Evolutionary conservation across 331 rosid genomes (phyloP).

Genomic region (Malus hybrid): DNA sequence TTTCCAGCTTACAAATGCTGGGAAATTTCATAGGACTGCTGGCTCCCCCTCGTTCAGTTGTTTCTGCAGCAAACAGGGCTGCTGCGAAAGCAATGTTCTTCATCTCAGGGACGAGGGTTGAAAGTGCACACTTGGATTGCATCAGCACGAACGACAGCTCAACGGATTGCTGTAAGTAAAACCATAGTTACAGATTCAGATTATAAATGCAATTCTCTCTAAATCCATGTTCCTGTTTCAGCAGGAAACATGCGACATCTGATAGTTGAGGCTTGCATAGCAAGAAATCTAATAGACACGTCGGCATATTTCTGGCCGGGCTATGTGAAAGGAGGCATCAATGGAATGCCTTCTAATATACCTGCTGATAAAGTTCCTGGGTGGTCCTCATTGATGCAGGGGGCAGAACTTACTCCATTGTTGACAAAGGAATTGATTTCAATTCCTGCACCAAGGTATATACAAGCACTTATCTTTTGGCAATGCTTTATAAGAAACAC

Average conservation of each 20-base stretch:
- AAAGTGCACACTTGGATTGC: neutral
- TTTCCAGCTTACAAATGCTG: constrained; percentile 12
- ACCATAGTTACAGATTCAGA: neutral
- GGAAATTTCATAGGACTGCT: constrained; percentile 13
- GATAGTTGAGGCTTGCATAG: constrained; percentile 19
- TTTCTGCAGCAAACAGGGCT: constrained; percentile 11
- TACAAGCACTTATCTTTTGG: too few relatives aligned
- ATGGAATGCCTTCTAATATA: neutral
- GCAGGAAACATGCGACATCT: constrained; percentile 23
- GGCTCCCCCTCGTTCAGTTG: constrained; percentile 10
- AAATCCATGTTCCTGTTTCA: constrained; percentile 1
- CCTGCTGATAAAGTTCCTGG: neutral
- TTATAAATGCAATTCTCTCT: neutral
- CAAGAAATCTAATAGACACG: constrained; percentile 21
- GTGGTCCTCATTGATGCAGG: constrained; percentile 15
- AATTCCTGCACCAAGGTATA: constrained; percentile 19
- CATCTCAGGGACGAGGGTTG: constrained; percentile 12
- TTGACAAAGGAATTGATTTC: constrained; percentile 10
- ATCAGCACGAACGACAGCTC: neutral
- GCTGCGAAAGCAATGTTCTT: constrained; percentile 15
- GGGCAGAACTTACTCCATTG: neutral
- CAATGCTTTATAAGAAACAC: too few relatives aligned
- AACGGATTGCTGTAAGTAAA: constrained; percentile 6
- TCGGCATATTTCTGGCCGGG: constrained; percentile 23
- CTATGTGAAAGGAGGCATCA: constrained; percentile 7